phyloP scores from a whole-genome alignment of 495 filamentous ascomycete genomes.

The Penicillium ochrochloron region DNA sequence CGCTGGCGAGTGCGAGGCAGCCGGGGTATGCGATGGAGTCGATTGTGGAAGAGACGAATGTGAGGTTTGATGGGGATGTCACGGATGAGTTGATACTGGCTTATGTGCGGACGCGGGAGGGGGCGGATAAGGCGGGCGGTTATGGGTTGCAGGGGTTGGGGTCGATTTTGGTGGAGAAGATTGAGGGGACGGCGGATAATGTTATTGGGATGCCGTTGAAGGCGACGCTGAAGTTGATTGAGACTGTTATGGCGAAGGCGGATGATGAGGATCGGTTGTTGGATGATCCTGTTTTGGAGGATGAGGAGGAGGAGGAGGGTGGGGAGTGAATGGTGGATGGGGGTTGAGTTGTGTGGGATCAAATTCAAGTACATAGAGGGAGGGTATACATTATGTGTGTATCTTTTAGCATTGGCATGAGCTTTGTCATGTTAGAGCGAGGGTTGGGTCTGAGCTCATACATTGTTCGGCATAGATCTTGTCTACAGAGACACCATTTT shows the following conservation, averaged over 20 bases:
- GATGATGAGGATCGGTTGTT: slow-evolving; percentile 57
- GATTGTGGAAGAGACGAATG: slow-evolving; percentile 84
- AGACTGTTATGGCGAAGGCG: slow-evolving; percentile 70
- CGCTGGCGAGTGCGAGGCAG: slow-evolving; percentile 70
- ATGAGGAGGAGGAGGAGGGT: slow-evolving; percentile 39
- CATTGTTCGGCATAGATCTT: slow-evolving; percentile 16
- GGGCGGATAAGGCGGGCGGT: slow-evolving; percentile 93
- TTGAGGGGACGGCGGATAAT: slow-evolving; percentile 92
- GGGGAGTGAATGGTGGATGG: slow-evolving; percentile 23
- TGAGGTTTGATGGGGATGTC: slow-evolving; percentile 74
- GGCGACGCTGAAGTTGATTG: slow-evolving; percentile 78
- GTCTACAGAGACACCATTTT: not conserved
- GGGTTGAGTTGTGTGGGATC: not conserved
- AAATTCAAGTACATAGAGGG: not conserved
- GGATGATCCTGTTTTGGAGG: slow-evolving; percentile 26
- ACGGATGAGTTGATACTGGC: slow-evolving; percentile 82
- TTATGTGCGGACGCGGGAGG: slow-evolving; percentile 91
- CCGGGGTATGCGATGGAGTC: slow-evolving; percentile 86
- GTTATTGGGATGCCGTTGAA: slow-evolving; percentile 92
- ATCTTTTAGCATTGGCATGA: not conserved
- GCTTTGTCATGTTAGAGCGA: not conserved
- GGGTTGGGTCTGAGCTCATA: not conserved
- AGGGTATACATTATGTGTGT: not conserved
- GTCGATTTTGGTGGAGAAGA: slow-evolving; percentile 80
- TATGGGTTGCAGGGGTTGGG: slow-evolving; percentile 93